Evolutionary conservation across 2,329 filamentous ascomycete species (phyloP).

Genomic region (Penicillium polonicum): DNA sequence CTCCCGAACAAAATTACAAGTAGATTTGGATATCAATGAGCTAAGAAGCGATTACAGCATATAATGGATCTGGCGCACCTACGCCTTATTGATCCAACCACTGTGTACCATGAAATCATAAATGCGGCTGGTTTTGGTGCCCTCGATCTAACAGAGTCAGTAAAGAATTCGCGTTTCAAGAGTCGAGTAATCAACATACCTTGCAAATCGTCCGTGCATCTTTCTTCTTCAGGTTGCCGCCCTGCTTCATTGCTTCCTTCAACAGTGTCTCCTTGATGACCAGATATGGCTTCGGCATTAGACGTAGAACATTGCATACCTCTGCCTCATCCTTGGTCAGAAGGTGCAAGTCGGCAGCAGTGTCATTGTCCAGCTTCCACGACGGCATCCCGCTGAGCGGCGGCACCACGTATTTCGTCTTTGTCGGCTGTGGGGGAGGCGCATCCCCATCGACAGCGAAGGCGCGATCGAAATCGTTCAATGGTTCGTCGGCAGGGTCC

Average conservation of each 20-base stretch:
- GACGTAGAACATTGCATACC: slow-evolving; percentile 76
- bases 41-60: neutral
- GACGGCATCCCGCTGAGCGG: slow-evolving; percentile 48
- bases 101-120: slow-evolving; percentile 94
- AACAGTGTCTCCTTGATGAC: slow-evolving; percentile 93
- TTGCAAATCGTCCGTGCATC: slow-evolving; percentile 81
- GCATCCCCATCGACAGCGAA: slow-evolving; percentile 52
- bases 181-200: slow-evolving; percentile 32
- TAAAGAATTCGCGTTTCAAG: neutral
- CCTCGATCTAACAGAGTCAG: slow-evolving; percentile 61
- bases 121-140: slow-evolving; percentile 77
- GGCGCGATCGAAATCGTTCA: slow-evolving; percentile 55
- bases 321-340: slow-evolving; percentile 81
- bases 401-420: slow-evolving; percentile 54
- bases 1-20: slow-evolving; percentile 13
- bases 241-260: slow-evolving; percentile 84
- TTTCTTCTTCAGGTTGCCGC: slow-evolving; percentile 90
- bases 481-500: slow-evolving; percentile 34
- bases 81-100: slow-evolving; percentile 88
- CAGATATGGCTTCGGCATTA: slow-evolving; percentile 92
- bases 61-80: slow-evolving; percentile 11
- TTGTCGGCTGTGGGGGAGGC: slow-evolving; percentile 41
- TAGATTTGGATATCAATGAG: slow-evolving; percentile 21
- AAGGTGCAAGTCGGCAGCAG: slow-evolving; percentile 75
- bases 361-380: slow-evolving; percentile 70